A percentile compares a stretch with the other conserved stretches of the same genome.
Evolutionary conservation across 805 yeast species (phyloP).

Genomic region (Ogataea trehaloabstinens): DNA sequence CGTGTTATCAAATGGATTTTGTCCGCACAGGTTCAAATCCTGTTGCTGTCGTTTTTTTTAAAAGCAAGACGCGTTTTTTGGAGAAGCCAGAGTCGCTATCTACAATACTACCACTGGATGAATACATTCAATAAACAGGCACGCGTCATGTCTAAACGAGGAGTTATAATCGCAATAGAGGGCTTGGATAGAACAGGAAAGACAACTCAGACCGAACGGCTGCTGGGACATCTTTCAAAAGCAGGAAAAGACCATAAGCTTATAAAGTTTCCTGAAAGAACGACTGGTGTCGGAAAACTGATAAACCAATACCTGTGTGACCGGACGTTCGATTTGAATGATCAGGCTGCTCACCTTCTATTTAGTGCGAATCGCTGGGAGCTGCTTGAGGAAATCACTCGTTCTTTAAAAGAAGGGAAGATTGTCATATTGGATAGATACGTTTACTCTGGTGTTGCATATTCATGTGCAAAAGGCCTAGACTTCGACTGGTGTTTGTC

Average conservation of each 20-base stretch:
- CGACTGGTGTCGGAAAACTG: conserved; percentile 75
- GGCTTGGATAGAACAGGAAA: conserved; percentile 96
- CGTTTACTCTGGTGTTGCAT: conserved; percentile 90
- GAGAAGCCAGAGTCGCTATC: no score
- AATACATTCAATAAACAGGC: no score
- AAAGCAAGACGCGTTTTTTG: no score
- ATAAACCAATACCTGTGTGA: conserved; percentile 71
- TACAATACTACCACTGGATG: no score
- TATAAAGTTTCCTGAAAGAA: conserved; percentile 84
- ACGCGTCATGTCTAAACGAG: conserved; percentile 40
- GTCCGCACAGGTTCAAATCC: conserved; percentile 68
- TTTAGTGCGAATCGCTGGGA: conserved; percentile 98
- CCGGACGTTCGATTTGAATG: conserved; percentile 50
- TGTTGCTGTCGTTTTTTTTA: conserved; percentile 53
- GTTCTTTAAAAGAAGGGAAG: conserved; percentile 48
- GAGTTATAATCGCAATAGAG: conserved; percentile 77
- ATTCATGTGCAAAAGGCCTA: conserved; percentile 80
- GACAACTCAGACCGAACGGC: conserved; percentile 66
- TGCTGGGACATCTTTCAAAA: conserved; percentile 32
- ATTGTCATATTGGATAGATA: conserved; percentile 80
- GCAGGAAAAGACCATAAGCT: conserved; percentile 41
- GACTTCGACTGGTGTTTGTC: conserved; percentile 72
- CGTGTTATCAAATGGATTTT: conserved; percentile 45
- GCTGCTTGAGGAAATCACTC: conserved; percentile 44
- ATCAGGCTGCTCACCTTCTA: conserved; percentile 80